phyloP scores from a whole-genome alignment of 139 green algal species.

The Asterochloris erici region DNA sequence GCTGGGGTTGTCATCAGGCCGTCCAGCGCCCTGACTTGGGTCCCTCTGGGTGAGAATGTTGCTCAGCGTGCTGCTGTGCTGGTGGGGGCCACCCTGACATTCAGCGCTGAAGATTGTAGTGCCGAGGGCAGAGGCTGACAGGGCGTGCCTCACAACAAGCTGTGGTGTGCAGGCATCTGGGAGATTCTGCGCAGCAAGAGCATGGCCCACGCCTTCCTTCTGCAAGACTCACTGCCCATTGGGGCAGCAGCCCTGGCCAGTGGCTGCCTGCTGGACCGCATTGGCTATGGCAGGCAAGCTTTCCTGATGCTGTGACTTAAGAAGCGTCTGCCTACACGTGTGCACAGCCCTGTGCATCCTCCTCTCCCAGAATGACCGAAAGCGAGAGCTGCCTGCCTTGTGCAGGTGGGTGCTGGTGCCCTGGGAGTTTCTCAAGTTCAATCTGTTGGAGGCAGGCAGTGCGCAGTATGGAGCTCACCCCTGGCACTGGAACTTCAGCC shows the following conservation, averaged over 20 bases:
- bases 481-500: conserved; percentile 71
- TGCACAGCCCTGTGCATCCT: neutral
- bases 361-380: too few relatives aligned
- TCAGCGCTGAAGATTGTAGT: neutral
- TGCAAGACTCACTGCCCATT: conserved; percentile 13
- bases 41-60: conserved; percentile 5
- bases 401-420: conserved; percentile 49
- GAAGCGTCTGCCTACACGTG: neutral
- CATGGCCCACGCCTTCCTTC: neutral
- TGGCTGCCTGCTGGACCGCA: conserved; percentile 16
- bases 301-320: neutral
- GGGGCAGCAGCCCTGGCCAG: conserved; percentile 7
- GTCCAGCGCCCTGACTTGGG: conserved; percentile 40
- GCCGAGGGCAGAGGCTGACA: neutral
- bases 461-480: conserved; percentile 56
- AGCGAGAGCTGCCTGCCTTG: too few relatives aligned
- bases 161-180: neutral
- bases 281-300: conserved; percentile 32
- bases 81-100: neutral
- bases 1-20: conserved; percentile 36
- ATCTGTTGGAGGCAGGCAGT: conserved; percentile 51
- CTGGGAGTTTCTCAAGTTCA: conserved; percentile 70
- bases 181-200: neutral
- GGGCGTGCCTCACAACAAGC: neutral
- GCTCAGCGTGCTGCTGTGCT: neutral